A percentile compares a stretch with the other conserved stretches of the same genome.
Conservation (phyloP, 1,139 yeast genomes). For the Debaryomyces coudertii region DNA sequence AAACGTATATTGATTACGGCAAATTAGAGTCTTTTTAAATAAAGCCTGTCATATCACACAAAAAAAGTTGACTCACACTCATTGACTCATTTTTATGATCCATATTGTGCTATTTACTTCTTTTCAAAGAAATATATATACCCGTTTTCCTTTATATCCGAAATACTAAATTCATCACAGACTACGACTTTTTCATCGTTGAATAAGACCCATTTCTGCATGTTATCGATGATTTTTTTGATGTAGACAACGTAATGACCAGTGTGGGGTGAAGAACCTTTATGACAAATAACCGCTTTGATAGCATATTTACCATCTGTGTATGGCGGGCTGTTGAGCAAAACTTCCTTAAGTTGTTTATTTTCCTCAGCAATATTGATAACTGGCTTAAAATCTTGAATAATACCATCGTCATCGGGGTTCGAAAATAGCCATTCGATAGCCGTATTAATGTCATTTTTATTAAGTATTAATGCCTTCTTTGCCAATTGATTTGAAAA, state of each 20-base stretch:
- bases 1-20: not conserved
- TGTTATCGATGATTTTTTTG: constrained; percentile 42
- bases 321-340: constrained; percentile 16
- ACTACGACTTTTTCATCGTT: constrained; percentile 92
- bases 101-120: not conserved
- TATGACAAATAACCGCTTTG: constrained; percentile 84
- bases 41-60: constrained; percentile 1
- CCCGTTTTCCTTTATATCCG: constrained; percentile 65
- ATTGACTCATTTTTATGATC: not conserved
- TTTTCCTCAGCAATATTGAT: constrained; percentile 28
- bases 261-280: constrained; percentile 91
- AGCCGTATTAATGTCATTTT: constrained; percentile 69
- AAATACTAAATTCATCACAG: constrained; percentile 62
- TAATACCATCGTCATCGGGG: constrained; percentile 60
- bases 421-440: constrained; percentile 88
- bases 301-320: constrained; percentile 47
- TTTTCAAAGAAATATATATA: constrained; percentile 58
- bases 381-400: constrained; percentile 22
- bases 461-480: constrained; percentile 66
- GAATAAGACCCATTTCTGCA: constrained; percentile 75
- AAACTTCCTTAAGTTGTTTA: constrained; percentile 19
- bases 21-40: not conserved
- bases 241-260: constrained; percentile 94
- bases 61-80: not conserved
- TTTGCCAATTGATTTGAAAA: constrained; percentile 62